Evolutionary conservation across 225 moss, liverwort and hornwort species (phyloP).

Genomic region (Pseudoscleropodium purum): DNA sequence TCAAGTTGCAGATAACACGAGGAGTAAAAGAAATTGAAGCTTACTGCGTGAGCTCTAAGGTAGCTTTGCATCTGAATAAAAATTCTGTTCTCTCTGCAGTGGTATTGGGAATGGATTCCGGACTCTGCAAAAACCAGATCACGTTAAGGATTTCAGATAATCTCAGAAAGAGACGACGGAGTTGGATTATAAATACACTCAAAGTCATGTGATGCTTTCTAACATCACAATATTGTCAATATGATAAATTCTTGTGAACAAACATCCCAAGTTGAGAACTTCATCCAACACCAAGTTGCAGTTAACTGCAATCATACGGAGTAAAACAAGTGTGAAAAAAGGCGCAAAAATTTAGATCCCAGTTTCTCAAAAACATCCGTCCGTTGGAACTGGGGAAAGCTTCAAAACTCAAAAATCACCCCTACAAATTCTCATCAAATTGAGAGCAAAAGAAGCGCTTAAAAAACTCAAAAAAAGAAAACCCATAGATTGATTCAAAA

Average conservation of each 20-base stretch:
- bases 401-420: background rate
- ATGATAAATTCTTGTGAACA: too few species aligned
- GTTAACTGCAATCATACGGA: background rate
- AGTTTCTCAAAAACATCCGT: background rate
- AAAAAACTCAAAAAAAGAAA: background rate
- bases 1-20: background rate
- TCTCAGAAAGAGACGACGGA: background rate
- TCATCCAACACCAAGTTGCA: background rate
- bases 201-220: background rate
- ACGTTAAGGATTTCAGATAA: background rate
- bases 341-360: background rate
- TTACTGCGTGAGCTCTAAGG: slow-evolving; percentile 89
- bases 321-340: too few species aligned
- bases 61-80: slow-evolving; percentile 48
- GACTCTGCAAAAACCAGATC: slow-evolving; percentile 23
- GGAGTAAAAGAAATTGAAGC: background rate
- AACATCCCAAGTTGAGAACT: background rate
- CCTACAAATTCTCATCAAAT: background rate
- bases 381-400: background rate
- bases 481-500: background rate
- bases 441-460: background rate
- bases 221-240: background rate
- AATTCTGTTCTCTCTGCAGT: slow-evolving; percentile 23
- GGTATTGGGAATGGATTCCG: slow-evolving; percentile 39
- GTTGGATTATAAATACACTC: background rate